phyloP scores from a whole-genome alignment of 768 basidiomycete species.

The Tulasnella sp. region DNA sequence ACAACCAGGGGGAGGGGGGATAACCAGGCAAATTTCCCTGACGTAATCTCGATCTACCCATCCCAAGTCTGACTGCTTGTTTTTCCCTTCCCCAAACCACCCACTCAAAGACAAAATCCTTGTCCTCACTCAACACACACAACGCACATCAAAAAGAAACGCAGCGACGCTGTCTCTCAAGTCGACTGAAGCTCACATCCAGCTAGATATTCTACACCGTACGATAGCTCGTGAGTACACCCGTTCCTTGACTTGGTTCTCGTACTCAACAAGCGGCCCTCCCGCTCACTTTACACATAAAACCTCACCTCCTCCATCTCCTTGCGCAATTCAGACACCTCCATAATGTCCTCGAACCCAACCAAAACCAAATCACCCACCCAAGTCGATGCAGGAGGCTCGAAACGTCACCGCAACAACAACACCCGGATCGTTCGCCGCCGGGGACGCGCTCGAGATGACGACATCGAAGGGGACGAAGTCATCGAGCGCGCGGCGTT shows the following conservation, averaged over 20 bases:
- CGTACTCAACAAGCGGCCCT: background rate
- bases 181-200: background rate
- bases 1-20: background rate
- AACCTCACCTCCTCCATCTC: background rate
- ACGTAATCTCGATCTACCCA: background rate
- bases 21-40: conserved; percentile 4
- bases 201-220: background rate
- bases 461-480: conserved; percentile 62
- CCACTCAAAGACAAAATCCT: background rate
- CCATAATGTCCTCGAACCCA: background rate
- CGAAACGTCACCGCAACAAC: background rate
- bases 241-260: background rate
- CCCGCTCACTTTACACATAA: background rate
- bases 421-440: conserved; percentile 15
- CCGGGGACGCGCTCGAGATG: conserved; percentile 15
- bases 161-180: background rate
- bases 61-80: conserved; percentile 8
- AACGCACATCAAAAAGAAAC: background rate
- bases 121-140: background rate
- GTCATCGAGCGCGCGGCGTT: conserved; percentile 51
- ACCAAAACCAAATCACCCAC: background rate
- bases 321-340: background rate
- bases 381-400: background rate
- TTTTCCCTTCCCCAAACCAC: background rate
- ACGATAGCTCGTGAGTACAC: background rate